Evolutionary conservation across 805 yeast genomes (phyloP), one percentile per base, ranked within the genome.

Genomic region (Starmerella roubikii): DNA sequence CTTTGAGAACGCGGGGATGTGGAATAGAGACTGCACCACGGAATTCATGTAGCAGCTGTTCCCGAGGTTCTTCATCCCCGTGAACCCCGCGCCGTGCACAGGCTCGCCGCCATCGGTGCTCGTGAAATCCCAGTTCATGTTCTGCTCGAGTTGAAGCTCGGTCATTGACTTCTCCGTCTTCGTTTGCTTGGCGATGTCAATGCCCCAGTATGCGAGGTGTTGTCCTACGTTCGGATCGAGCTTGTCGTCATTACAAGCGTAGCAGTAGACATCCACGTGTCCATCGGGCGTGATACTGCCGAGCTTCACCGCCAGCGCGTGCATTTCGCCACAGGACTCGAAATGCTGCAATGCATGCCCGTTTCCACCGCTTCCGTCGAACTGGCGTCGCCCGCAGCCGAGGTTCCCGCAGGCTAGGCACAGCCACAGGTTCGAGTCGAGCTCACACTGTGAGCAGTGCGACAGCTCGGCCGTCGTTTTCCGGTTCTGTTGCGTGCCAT

Each of bases 361-460:
- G 54, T 88, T 74, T 5, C 99, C 99, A n/a, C 85, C 78, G 11
- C 80, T 73, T 19, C 93, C 88, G 26, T 97, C 98, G 54, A 81
- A 83, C 58, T 91, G 98, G 24, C 76, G 76, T 47, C 99, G 66
- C 5, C 99, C 99, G 61, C 99, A 91, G 4, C 95, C 95, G 10
- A 85, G 51, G n/a, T 70, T 62, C 2, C 98, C 98, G 67, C 98
- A 91, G 35, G 71, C 71, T 33, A 91, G 60, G 62, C 99, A 91
- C 15, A 91, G 65, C 99, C 99, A 91, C 34, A 91, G 60, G 55
- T 91, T 91, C 47, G 77, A 80, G 23, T 60, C 58, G 47, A 91
- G 63, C 2, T 60, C 67, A 44, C 69, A 65, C n/a, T 42, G 30
- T 11, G 56, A 32, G 41, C 69, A 65, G 13, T 55, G 55, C 3